Conservation (phyloP, 495 filamentous ascomycete genomes). For the Neurospora africana region DNA sequence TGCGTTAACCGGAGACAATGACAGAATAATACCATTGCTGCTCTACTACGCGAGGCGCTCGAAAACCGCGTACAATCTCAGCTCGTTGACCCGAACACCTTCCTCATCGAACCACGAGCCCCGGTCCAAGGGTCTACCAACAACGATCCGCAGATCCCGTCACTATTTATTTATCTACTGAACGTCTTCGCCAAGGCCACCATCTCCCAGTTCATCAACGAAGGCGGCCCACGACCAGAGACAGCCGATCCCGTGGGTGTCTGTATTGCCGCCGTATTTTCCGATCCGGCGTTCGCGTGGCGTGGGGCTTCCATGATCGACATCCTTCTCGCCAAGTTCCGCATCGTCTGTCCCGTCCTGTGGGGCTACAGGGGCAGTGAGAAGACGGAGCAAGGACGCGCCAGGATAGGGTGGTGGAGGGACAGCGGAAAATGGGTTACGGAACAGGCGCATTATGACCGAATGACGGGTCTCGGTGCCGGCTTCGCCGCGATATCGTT, state of each 20-base stretch:
- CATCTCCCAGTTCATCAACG: constrained; percentile 63
- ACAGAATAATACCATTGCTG: constrained; percentile 29
- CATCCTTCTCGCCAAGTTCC: constrained; percentile 79
- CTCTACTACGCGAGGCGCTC: constrained; percentile 38
- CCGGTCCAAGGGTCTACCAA: constrained; percentile 40
- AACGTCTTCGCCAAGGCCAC: constrained; percentile 73
- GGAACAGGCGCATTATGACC: constrained; percentile 60
- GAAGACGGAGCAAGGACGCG: constrained; percentile 56
- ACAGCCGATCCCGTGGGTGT: constrained; percentile 78
- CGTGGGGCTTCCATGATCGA: constrained; percentile 67
- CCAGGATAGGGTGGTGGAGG: constrained; percentile 66
- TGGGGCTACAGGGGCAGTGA: constrained; percentile 76
- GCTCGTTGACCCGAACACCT: constrained; percentile 55
- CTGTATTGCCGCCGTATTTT: constrained; percentile 62
- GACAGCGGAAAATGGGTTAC: constrained; percentile 46
- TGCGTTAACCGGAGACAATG: not conserved
- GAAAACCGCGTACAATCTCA: constrained; percentile 38
- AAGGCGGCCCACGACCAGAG: constrained; percentile 57
- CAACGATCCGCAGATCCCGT: constrained; percentile 48
- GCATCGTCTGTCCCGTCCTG: constrained; percentile 69
- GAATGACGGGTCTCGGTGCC: constrained; percentile 74
- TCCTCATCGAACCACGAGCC: constrained; percentile 47
- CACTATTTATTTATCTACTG: constrained; percentile 68
- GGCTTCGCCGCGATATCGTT: constrained; percentile 75
- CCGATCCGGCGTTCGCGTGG: constrained; percentile 53